Conservation (phyloP, 106 monocot species). For the Gastrodia elata region DNA sequence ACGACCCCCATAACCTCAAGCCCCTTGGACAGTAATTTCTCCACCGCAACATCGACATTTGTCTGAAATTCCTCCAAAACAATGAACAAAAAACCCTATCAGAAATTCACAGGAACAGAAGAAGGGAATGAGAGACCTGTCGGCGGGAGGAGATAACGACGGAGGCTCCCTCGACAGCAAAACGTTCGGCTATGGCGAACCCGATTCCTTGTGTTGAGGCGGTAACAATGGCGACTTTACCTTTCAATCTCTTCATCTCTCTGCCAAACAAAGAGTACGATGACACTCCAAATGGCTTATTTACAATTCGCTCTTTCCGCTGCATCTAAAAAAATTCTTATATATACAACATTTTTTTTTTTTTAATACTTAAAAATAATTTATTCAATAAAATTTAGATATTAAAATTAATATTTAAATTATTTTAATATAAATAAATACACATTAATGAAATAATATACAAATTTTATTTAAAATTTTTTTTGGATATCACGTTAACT, state of each 20-base stretch:
- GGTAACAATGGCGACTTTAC: constrained; percentile 91
- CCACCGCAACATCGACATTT: constrained; percentile 88
- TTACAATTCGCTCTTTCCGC: too few relatives aligned
- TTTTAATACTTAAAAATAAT: too few relatives aligned
- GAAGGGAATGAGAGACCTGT: constrained; percentile 37
- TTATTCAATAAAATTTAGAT: too few relatives aligned
- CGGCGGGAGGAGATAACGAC: constrained; percentile 91
- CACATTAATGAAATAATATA: too few relatives aligned
- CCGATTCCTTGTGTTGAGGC: constrained; percentile 97
- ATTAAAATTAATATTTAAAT: too few relatives aligned
- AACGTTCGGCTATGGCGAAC: constrained; percentile 75
- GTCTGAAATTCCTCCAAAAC: constrained; percentile 23
- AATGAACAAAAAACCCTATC: neutral
- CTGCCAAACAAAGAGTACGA: too few relatives aligned
- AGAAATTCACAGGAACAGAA: neutral
- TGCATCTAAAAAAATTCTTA: too few relatives aligned
- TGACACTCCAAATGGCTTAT: too few relatives aligned
- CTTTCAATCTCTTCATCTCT: constrained; percentile 46
- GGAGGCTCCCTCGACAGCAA: constrained; percentile 77
- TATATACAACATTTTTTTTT: too few relatives aligned
- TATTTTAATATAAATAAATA: too few relatives aligned
- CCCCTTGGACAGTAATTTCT: constrained; percentile 58
- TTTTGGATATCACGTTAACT: too few relatives aligned
- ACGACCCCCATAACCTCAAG: constrained; percentile 64
- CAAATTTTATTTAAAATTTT: too few relatives aligned